Conservation (phyloP, 2,329 filamentous ascomycete species). For the Dactylellina cionopaga region DNA sequence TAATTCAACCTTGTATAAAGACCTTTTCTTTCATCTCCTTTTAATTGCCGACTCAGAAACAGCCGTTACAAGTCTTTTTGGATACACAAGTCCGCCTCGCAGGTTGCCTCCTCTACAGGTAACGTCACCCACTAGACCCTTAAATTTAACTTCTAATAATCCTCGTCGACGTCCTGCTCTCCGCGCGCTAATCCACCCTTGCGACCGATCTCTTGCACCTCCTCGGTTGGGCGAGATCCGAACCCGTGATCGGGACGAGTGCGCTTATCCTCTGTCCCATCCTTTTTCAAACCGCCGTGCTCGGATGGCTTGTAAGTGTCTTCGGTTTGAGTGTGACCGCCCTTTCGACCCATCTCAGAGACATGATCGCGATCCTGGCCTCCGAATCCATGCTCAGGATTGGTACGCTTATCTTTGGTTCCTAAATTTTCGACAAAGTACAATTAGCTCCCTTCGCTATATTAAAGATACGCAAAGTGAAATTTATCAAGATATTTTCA, state of each 20-base stretch:
- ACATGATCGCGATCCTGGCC: conserved; percentile 34
- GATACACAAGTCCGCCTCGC: not conserved
- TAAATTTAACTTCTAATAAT: conserved; percentile 8
- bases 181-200: conserved; percentile 31
- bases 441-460: too few species aligned
- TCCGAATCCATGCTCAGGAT: conserved; percentile 36
- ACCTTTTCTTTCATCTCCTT: too few species aligned
- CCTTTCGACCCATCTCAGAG: conserved; percentile 19
- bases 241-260: conserved; percentile 40
- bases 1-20: too few species aligned
- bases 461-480: not conserved
- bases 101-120: not conserved
- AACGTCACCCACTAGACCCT: too few species aligned
- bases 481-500: not conserved
- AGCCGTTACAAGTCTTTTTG: too few species aligned
- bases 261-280: conserved; percentile 46
- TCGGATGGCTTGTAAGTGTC: conserved; percentile 51
- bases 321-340: conserved; percentile 32
- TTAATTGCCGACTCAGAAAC: too few species aligned
- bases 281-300: conserved; percentile 44
- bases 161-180: not conserved
- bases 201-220: conserved; percentile 41
- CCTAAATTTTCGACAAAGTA: conserved; percentile 29
- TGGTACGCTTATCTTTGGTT: conserved; percentile 37
- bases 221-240: conserved; percentile 35